phyloP scores from a whole-genome alignment of 139 green algal species.

The Closterium sp. region DNA sequence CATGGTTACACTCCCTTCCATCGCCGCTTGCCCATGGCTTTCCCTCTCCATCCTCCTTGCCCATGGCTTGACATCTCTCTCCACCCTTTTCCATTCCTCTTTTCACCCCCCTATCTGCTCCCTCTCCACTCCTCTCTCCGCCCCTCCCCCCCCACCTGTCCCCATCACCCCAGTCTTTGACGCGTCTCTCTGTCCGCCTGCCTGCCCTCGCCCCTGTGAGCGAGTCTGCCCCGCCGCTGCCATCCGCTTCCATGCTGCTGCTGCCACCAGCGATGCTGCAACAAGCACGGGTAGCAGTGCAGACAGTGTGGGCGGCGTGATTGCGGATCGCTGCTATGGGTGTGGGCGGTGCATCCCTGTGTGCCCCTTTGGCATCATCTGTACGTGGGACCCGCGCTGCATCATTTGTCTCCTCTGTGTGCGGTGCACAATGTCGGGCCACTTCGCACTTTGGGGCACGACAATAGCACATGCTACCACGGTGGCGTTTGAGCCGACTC shows the following conservation, averaged over 20 bases:
- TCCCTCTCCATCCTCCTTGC: too few relatives aligned
- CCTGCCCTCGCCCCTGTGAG: constrained; percentile 52
- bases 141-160: not conserved
- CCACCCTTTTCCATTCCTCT: not conserved
- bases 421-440: too few relatives aligned
- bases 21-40: too few relatives aligned
- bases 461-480: too few relatives aligned
- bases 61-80: not conserved
- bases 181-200: constrained; percentile 15
- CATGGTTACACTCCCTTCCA: too few relatives aligned
- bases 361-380: constrained; percentile 43
- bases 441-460: too few relatives aligned
- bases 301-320: not conserved
- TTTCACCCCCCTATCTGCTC: not conserved
- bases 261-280: not conserved
- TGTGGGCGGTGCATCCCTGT: constrained; percentile 47
- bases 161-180: constrained; percentile 31
- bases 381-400: too few relatives aligned
- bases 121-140: not conserved
- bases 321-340: constrained; percentile 44
- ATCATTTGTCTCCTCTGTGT: too few relatives aligned
- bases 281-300: not conserved
- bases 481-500: too few relatives aligned
- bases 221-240: constrained; percentile 44
- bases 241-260: constrained; percentile 34